phyloP scores from a whole-genome alignment of 345 rosid genomes.

The Linum usitatissimum region DNA sequence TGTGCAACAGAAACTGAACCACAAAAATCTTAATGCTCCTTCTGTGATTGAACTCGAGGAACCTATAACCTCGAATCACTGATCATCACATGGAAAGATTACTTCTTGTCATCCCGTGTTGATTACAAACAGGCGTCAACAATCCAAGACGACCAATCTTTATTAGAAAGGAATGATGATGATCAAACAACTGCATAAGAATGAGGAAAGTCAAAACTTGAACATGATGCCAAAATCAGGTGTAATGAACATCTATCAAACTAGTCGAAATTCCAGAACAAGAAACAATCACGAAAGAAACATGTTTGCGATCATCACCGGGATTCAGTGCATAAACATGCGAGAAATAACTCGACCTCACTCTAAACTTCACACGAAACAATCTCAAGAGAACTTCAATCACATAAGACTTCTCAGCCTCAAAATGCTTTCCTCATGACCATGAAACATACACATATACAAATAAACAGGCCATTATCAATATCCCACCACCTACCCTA shows the following conservation, averaged over 20 bases:
- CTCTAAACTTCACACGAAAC: neutral
- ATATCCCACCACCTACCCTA: neutral
- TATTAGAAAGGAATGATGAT: neutral
- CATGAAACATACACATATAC: neutral
- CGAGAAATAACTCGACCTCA: neutral
- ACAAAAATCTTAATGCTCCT: neutral
- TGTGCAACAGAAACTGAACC: constrained; percentile 18
- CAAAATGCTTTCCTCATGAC: neutral
- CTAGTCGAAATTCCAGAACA: neutral
- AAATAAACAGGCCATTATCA: neutral
- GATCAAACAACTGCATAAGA: neutral
- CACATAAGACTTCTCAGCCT: neutral
- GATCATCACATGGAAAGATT: constrained; percentile 8
- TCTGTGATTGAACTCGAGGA: constrained; percentile 7
- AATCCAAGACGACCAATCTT: constrained; percentile 13
- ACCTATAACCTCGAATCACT: neutral
- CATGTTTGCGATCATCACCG: neutral
- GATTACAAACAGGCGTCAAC: constrained; percentile 10
- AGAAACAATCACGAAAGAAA: neutral
- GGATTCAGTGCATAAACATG: neutral
- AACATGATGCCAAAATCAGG: neutral
- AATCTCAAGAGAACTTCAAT: neutral
- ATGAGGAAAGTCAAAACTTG: neutral
- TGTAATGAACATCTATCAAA: neutral
- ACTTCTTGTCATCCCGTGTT: constrained; percentile 1